These are phyloP conservation scores for Pseudogymnoascus sp. DNA, from an alignment of 2,329 filamentous ascomycete species.

Conservation along the genomic window DNA sequence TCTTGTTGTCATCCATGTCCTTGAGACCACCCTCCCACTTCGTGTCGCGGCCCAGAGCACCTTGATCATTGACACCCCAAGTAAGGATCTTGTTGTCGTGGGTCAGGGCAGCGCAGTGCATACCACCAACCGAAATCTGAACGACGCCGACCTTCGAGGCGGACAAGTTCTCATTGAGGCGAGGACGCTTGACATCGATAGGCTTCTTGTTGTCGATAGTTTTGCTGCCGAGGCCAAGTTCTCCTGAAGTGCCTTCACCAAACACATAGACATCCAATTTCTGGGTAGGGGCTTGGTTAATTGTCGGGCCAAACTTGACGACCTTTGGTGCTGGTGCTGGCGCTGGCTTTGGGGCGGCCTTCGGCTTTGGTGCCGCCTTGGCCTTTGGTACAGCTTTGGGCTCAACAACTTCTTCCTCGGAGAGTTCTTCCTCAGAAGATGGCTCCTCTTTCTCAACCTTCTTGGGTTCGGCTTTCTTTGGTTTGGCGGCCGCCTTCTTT, in stretches of 20 bases:
- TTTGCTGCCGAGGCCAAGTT: slow-evolving; percentile 69
- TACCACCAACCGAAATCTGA: slow-evolving; percentile 68
- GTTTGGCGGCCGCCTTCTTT: slow-evolving; percentile 13
- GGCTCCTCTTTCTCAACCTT: slow-evolving; percentile 9
- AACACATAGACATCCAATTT: slow-evolving; percentile 70
- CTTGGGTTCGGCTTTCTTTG: slow-evolving; percentile 14
- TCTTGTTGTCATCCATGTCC: slow-evolving; percentile 39
- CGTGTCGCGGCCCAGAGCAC: slow-evolving; percentile 69
- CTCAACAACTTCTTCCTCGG: background rate
- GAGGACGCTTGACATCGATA: slow-evolving; percentile 67
- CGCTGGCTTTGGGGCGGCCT: slow-evolving; percentile 20
- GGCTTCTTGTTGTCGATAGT: slow-evolving; percentile 49
- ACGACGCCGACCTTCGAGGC: slow-evolving; percentile 56
- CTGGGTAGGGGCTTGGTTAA: slow-evolving; percentile 56
- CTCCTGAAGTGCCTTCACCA: slow-evolving; percentile 70
- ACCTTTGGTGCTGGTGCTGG: slow-evolving; percentile 22
- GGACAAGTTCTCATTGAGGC: slow-evolving; percentile 53
- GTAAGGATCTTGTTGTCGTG: slow-evolving; percentile 74
- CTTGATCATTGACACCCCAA: slow-evolving; percentile 84
- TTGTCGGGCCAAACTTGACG: slow-evolving; percentile 30
- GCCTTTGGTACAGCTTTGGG: slow-evolving; percentile 8
- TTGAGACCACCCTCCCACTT: slow-evolving; percentile 55
- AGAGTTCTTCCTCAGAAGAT: background rate
- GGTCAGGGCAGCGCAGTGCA: slow-evolving; percentile 72
- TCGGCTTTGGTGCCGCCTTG: slow-evolving; percentile 11